Conservation (phyloP, 192 early-diverging fungal genomes). For the Podila horticola region DNA sequence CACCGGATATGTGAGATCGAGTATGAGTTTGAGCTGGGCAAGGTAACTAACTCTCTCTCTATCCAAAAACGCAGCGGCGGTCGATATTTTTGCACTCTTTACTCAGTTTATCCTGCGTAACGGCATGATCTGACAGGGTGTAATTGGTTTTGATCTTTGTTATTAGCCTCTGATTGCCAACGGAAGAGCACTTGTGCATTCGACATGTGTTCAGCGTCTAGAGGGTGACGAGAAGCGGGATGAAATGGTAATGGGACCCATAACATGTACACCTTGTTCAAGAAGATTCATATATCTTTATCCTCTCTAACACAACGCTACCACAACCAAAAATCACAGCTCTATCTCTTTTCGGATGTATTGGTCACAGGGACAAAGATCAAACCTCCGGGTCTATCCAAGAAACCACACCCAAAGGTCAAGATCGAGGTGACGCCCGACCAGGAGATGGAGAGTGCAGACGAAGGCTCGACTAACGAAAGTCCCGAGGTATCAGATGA, state of each 20-base stretch:
- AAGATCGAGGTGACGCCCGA: not conserved
- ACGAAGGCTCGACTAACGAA: not conserved
- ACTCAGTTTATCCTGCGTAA: not conserved
- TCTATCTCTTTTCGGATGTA: conserved; percentile 45
- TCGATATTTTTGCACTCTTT: not conserved
- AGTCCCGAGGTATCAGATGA: not conserved
- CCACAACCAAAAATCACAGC: not conserved
- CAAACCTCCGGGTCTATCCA: not conserved
- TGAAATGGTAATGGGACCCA: conserved; percentile 19
- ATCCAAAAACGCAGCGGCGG: not conserved
- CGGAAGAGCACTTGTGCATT: conserved; percentile 29
- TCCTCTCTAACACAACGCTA: too few species aligned
- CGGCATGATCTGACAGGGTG: not conserved
- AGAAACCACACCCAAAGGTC: not conserved
- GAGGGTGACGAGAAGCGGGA: conserved; percentile 13
- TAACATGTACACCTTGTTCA: not conserved
- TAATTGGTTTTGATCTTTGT: not conserved
- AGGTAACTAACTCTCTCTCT: conserved; percentile 15
- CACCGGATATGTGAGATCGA: conserved; percentile 49
- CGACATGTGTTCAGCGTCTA: conserved; percentile 20
- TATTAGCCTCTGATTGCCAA: conserved; percentile 44
- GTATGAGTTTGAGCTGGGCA: conserved; percentile 38
- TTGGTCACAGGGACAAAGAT: conserved; percentile 43
- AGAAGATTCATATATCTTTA: too few species aligned
- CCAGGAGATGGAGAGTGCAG: conserved; percentile 2